Conservation (phyloP, 805 yeast genomes). For the Candida verbasci region DNA sequence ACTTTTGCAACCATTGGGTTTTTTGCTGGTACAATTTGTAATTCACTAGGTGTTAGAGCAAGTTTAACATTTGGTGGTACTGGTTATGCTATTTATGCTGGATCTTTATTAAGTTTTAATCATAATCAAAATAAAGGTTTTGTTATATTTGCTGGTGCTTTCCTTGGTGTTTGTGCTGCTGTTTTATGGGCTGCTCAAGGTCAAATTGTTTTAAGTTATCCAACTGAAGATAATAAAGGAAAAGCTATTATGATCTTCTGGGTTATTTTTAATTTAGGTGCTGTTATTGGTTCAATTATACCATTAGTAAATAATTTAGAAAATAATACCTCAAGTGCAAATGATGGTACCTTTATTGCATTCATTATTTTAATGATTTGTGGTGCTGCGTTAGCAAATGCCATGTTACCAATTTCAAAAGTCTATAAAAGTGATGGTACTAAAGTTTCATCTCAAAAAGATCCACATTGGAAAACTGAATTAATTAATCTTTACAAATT, state of each 20-base stretch:
- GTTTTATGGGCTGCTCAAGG: slow-evolving; percentile 60
- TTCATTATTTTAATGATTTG: slow-evolving; percentile 47
- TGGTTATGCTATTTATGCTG: slow-evolving; percentile 52
- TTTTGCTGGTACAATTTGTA: slow-evolving; percentile 52
- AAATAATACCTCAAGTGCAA: slow-evolving; percentile 28
- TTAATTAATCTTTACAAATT: slow-evolving; percentile 35
- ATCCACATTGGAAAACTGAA: slow-evolving; percentile 46
- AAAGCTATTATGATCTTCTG: slow-evolving; percentile 51
- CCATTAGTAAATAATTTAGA: slow-evolving; percentile 53
- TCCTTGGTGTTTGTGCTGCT: slow-evolving; percentile 53
- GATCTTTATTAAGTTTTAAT: slow-evolving; percentile 45
- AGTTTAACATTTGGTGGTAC: slow-evolving; percentile 49
- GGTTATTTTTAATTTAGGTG: slow-evolving; percentile 60
- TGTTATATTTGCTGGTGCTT: slow-evolving; percentile 53
- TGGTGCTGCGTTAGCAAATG: slow-evolving; percentile 43
- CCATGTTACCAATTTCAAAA: slow-evolving; percentile 45
- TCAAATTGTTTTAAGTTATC: slow-evolving; percentile 53
- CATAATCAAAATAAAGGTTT: slow-evolving; percentile 46
- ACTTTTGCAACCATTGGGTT: slow-evolving; percentile 57
- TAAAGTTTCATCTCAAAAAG: slow-evolving; percentile 40
- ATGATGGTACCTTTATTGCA: slow-evolving; percentile 51
- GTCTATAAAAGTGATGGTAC: slow-evolving; percentile 50
- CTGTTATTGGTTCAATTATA: slow-evolving; percentile 54
- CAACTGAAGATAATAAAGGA: slow-evolving; percentile 51
- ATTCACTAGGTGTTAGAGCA: slow-evolving; percentile 42